Evolutionary conservation across 2,329 filamentous ascomycete species (phyloP).

Genomic region (Trichothecium sympodiale): DNA sequence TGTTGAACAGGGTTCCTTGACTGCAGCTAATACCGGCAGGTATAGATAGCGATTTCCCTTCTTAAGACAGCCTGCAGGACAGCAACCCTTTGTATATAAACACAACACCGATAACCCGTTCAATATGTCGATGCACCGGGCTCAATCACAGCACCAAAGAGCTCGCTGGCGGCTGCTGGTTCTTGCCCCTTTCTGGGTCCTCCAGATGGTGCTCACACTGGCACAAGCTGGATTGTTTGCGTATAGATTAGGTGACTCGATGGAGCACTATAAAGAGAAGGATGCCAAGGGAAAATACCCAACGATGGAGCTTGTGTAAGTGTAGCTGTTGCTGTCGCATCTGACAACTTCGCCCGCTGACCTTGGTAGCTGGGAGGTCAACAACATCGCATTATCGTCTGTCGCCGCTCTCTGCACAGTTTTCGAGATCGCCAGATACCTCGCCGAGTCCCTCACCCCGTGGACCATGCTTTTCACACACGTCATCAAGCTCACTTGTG

Average conservation of each 20-base stretch:
- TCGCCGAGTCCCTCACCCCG: slow-evolving; percentile 40
- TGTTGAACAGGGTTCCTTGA: too few relatives aligned
- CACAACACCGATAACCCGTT: neutral
- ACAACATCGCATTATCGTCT: slow-evolving; percentile 38
- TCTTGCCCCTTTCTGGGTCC: slow-evolving; percentile 37
- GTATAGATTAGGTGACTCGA: slow-evolving; percentile 37
- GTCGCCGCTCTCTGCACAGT: slow-evolving; percentile 34
- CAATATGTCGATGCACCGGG: slow-evolving; percentile 30
- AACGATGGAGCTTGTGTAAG: slow-evolving; percentile 39
- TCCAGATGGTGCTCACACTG: slow-evolving; percentile 34
- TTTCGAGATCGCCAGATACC: slow-evolving; percentile 33
- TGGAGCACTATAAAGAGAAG: slow-evolving; percentile 29
- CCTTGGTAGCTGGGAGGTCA: slow-evolving; percentile 38
- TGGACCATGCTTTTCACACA: slow-evolving; percentile 42
- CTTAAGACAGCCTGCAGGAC: too few relatives aligned
- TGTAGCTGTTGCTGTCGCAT: slow-evolving; percentile 8
- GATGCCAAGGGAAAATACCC: slow-evolving; percentile 26
- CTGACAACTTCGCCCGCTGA: neutral
- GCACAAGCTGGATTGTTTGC: slow-evolving; percentile 40
- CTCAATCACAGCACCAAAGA: slow-evolving; percentile 40
- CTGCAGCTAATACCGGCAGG: too few relatives aligned
- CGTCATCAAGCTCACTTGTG: slow-evolving; percentile 36
- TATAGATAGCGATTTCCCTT: too few relatives aligned
- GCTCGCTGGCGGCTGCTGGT: slow-evolving; percentile 38
- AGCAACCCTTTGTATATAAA: too few relatives aligned